Evolutionary conservation across 2,329 filamentous ascomycete genomes (phyloP), one percentile per base, ranked within the genome.

Genomic region (Cladosporium sphaerospermum): DNA sequence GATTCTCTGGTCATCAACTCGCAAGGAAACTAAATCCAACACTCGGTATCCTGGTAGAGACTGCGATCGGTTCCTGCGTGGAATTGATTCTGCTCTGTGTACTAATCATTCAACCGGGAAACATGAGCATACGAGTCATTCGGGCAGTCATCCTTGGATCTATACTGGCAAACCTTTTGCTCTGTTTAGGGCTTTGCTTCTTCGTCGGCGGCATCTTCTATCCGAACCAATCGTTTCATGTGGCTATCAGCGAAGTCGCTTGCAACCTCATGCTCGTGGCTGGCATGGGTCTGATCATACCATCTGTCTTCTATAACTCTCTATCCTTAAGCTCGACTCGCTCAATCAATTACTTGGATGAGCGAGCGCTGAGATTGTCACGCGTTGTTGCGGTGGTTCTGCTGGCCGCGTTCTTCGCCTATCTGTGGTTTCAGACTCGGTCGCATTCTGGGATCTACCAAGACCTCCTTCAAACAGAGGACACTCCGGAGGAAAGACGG

Each of bases 61-160:
- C 66, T 9, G 68, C 68, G 2, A 63, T 89, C 51, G 87, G 86
- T 1, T 86, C 84, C 1, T 71, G 90, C 10, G 88, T 93, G 42
- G 89, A 95, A 69, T 85, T 93, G 54, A 80, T 93, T 46, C 73
- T 95, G 43, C 92, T 93, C 69, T 85, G 91, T 72, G 80, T 90
- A 1, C 72, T 95, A 36, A 75, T 92, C 34, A 67, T 71, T 54
- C 46, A 57, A 32, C 52, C 54, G 5, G 58, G 57, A 7, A 53
- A 60, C 36, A 45, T 37, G 37, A 52, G 59, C 10, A 57, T 66
- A 4, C 55, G 59, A 13, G 85, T 93, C 61, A 88, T 93, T 60
- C 82, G 88, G 64, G 87, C 87, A 45, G 89, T 89, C 11, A 90
- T 95, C 54, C 72, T 95, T 1, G 89, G 89, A 13, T 90, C 86